Evolutionary conservation across 2,329 filamentous ascomycete species (phyloP).

Genomic region (Fusarium piperis): DNA sequence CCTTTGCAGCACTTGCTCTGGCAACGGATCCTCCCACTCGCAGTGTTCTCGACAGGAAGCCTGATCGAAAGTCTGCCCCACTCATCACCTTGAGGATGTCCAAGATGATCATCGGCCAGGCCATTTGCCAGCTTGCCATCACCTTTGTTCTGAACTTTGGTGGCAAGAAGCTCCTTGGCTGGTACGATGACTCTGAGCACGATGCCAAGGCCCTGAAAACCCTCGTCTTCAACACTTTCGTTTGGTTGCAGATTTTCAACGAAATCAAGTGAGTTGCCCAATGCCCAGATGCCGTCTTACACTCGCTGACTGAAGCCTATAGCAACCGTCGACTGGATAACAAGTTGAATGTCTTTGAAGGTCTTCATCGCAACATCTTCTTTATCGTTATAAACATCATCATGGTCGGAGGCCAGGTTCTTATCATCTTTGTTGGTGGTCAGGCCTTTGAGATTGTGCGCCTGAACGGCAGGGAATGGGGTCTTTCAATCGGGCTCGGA

Average conservation of each 20-base stretch:
- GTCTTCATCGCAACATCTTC: constrained; percentile 80
- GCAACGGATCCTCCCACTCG: constrained; percentile 70
- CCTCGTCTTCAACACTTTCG: constrained; percentile 75
- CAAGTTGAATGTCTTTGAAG: constrained; percentile 87
- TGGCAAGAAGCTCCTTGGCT: constrained; percentile 62
- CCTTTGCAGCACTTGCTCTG: constrained; percentile 70
- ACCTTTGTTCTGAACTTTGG: constrained; percentile 70
- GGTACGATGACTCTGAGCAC: constrained; percentile 45
- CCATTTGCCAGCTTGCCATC: constrained; percentile 67
- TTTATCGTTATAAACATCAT: constrained; percentile 82
- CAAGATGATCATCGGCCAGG: constrained; percentile 72
- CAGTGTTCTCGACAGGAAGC: constrained; percentile 65
- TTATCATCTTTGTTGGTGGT: constrained; percentile 86
- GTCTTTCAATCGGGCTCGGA: constrained; percentile 80
- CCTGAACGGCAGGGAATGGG: constrained; percentile 80
- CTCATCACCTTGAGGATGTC: constrained; percentile 76
- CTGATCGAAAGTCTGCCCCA: constrained; percentile 71
- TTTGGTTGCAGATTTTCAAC: constrained; percentile 80
- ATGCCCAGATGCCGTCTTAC: constrained; percentile 65
- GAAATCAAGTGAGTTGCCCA: constrained; percentile 66
- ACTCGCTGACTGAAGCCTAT: constrained; percentile 70
- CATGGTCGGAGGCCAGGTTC: constrained; percentile 84
- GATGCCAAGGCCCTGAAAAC: constrained; percentile 59
- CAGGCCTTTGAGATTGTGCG: constrained; percentile 73
- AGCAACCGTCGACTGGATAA: constrained; percentile 78